Evolutionary conservation across 768 basidiomycete genomes (phyloP).

Genomic region (Hypsizygus marmoreus): DNA sequence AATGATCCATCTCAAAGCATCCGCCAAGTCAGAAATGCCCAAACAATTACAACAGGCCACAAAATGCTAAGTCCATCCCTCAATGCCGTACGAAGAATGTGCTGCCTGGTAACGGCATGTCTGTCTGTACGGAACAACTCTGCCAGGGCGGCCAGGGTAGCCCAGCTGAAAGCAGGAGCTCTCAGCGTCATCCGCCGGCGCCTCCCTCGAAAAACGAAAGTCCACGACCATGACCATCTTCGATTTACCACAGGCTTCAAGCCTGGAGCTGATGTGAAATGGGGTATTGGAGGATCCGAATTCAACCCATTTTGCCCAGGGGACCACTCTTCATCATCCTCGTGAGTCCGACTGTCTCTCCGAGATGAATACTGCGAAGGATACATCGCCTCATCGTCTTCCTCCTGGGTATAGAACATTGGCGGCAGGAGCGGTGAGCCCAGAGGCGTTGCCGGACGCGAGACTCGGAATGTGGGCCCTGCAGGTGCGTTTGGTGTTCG

Average conservation of each 20-base stretch:
- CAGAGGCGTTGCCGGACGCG: slow-evolving; percentile 43
- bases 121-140: slow-evolving; percentile 14
- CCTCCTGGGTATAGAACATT: slow-evolving; percentile 36
- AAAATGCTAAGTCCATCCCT: slow-evolving; percentile 41
- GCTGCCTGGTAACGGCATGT: slow-evolving; percentile 23
- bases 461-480: slow-evolving; percentile 42
- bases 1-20: slow-evolving; percentile 20
- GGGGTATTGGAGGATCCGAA: slow-evolving; percentile 18
- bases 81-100: slow-evolving; percentile 34
- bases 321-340: slow-evolving; percentile 40
- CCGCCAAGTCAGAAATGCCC: slow-evolving; percentile 41
- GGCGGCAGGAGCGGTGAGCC: slow-evolving; percentile 39
- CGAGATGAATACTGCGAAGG: slow-evolving; percentile 50
- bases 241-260: slow-evolving; percentile 22
- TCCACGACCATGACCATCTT: slow-evolving; percentile 47
- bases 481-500: slow-evolving; percentile 39
- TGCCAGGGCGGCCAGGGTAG: slow-evolving; percentile 17
- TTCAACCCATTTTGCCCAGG: slow-evolving; percentile 20
- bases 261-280: slow-evolving; percentile 42
- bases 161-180: slow-evolving; percentile 33
- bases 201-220: slow-evolving; percentile 56
- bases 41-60: slow-evolving; percentile 37
- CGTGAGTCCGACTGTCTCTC: slow-evolving; percentile 34
- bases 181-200: slow-evolving; percentile 54
- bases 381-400: slow-evolving; percentile 54